Evolutionary conservation across 225 moss, liverwort and hornwort species (phyloP).

Genomic region (Takakia lepidozioides): DNA sequence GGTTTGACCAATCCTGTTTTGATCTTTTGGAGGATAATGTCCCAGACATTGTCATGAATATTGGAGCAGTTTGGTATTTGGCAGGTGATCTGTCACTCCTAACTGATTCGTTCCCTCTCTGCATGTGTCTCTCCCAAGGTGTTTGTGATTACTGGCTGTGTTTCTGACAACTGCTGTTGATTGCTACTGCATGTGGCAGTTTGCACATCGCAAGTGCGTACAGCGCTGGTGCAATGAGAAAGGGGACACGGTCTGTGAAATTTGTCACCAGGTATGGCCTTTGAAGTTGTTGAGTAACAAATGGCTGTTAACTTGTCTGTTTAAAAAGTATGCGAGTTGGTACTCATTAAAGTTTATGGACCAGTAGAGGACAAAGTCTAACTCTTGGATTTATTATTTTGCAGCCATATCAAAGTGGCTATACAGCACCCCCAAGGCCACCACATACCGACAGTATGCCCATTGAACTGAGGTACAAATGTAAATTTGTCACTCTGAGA

Average conservation of each 20-base stretch:
- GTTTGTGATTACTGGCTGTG: too few species aligned
- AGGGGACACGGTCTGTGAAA: constrained; percentile 57
- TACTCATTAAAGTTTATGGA: too few species aligned
- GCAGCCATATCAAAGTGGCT: constrained; percentile 51
- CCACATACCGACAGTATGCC: constrained; percentile 32
- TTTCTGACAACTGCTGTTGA: too few species aligned
- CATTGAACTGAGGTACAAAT: constrained; percentile 45
- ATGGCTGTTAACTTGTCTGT: background rate
- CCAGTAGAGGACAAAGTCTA: too few species aligned
- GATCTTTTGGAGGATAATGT: background rate
- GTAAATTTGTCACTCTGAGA: too few species aligned
- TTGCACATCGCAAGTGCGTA: constrained; percentile 52
- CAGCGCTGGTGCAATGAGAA: constrained; percentile 69
- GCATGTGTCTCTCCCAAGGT: too few species aligned
- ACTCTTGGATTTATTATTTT: too few species aligned
- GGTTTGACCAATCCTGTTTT: background rate
- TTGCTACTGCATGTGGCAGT: constrained; percentile 17
- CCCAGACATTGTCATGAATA: background rate
- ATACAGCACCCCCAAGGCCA: constrained; percentile 44
- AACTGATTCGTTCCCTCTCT: background rate
- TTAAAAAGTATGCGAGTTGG: too few species aligned
- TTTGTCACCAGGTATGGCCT: constrained; percentile 43
- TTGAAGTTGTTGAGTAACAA: too few species aligned
- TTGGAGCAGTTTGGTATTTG: background rate
- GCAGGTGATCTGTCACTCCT: background rate